Conservation (phyloP, 768 basidiomycete genomes). For the Termitomyces sp. region DNA sequence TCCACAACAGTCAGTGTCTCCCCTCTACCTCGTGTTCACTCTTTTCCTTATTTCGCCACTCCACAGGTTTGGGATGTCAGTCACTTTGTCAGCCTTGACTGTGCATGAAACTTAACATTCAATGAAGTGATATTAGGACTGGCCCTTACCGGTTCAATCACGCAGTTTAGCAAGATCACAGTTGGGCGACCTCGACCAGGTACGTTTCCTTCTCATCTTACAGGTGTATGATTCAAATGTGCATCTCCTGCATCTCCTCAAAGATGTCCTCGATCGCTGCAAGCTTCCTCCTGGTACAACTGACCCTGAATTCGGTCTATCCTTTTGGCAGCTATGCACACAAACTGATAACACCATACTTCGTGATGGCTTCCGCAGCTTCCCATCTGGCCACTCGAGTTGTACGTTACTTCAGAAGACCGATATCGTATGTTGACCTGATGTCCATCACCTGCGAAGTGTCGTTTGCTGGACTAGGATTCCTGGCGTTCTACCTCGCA, state of each 20-base stretch:
- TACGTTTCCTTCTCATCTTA: slow-evolving; percentile 17
- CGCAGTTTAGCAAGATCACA: slow-evolving; percentile 80
- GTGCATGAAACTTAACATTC: background rate
- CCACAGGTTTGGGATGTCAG: slow-evolving; percentile 38
- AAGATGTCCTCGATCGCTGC: slow-evolving; percentile 68
- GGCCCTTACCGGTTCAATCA: slow-evolving; percentile 72
- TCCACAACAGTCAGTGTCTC: slow-evolving; percentile 56
- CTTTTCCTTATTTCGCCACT: background rate
- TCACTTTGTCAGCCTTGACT: background rate
- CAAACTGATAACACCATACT: slow-evolving; percentile 53
- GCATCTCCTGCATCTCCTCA: background rate
- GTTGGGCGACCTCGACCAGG: slow-evolving; percentile 91
- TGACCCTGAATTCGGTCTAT: slow-evolving; percentile 71
- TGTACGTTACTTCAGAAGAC: slow-evolving; percentile 37
- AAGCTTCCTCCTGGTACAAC: slow-evolving; percentile 57
- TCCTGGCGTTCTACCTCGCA: slow-evolving; percentile 82
- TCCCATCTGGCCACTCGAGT: slow-evolving; percentile 89
- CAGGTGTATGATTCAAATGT: background rate
- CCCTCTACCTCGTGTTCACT: background rate
- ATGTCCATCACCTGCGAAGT: slow-evolving; percentile 36
- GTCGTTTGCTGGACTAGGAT: slow-evolving; percentile 90
- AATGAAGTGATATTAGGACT: slow-evolving; percentile 64
- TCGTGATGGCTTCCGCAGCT: slow-evolving; percentile 86
- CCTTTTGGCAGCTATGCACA: slow-evolving; percentile 73
- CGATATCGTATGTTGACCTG: background rate